phyloP scores from a whole-genome alignment of 768 basidiomycete genomes.

The Podaxis sp. region DNA sequence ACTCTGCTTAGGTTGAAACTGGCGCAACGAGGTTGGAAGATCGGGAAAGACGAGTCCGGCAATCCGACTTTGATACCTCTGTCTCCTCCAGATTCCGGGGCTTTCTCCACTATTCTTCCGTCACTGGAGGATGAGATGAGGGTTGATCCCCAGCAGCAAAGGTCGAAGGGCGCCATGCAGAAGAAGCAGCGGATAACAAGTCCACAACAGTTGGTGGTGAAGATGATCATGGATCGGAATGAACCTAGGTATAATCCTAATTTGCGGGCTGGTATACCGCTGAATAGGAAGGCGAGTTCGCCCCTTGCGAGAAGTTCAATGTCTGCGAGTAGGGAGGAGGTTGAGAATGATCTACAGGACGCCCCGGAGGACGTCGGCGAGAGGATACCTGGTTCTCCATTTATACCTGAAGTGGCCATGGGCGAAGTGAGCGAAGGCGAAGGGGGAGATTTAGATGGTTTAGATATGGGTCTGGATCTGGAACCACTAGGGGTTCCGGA shows the following conservation, averaged over 20 bases:
- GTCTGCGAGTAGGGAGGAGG: background rate
- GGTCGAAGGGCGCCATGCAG: background rate
- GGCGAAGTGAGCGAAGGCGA: background rate
- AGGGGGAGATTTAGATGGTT: background rate
- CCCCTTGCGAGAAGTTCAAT: background rate
- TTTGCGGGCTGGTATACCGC: background rate
- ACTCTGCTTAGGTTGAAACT: slow-evolving; percentile 12
- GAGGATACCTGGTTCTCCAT: background rate
- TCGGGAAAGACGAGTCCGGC: slow-evolving; percentile 8
- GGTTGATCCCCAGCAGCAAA: background rate
- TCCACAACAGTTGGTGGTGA: slow-evolving; percentile 10
- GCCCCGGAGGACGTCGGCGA: background rate
- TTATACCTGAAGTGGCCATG: background rate
- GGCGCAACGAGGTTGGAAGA: slow-evolving; percentile 10
- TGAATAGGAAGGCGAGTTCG: background rate
- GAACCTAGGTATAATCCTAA: slow-evolving; percentile 8
- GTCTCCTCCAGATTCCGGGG: background rate
- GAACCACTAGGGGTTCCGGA: background rate
- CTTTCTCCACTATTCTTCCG: background rate
- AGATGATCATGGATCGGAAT: slow-evolving; percentile 15
- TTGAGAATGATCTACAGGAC: background rate
- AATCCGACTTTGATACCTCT: background rate
- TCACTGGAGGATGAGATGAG: slow-evolving; percentile 2
- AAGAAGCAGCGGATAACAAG: slow-evolving; percentile 9
- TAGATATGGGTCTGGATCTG: background rate